Evolutionary conservation across 1,139 yeast species (phyloP).

Genomic region (Tardiomyces depauwii): DNA sequence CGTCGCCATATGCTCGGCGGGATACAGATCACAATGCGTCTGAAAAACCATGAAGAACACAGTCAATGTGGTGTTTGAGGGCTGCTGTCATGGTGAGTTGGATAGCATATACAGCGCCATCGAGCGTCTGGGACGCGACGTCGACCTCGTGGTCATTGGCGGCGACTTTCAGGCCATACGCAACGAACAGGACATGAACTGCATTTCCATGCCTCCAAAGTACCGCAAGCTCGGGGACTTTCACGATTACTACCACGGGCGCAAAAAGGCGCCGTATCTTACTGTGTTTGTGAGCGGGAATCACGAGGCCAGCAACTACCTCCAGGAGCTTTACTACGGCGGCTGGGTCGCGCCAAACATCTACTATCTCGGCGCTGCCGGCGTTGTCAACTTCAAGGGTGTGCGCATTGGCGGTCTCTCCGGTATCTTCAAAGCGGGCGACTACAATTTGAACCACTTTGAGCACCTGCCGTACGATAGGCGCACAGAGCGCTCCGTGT

Average conservation of each 20-base stretch:
- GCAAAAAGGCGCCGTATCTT: constrained; percentile 52
- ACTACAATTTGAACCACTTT: constrained; percentile 29
- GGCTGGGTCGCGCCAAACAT: constrained; percentile 94
- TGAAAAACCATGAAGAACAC: background rate
- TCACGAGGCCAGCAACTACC: constrained; percentile 78
- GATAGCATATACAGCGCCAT: constrained; percentile 42
- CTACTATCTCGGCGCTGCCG: constrained; percentile 76
- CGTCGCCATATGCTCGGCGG: too few species aligned
- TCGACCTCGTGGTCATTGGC: constrained; percentile 65
- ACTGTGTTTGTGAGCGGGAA: constrained; percentile 92
- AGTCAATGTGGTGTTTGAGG: constrained; percentile 59
- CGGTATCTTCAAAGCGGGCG: constrained; percentile 59
- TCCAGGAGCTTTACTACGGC: constrained; percentile 67
- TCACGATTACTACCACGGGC: constrained; percentile 55
- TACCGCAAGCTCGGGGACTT: constrained; percentile 62
- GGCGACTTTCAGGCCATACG: constrained; percentile 83
- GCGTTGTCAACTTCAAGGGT: constrained; percentile 65
- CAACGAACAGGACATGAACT: constrained; percentile 46
- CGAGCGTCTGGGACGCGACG: constrained; percentile 17
- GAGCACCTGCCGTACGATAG: constrained; percentile 42
- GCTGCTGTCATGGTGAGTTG: constrained; percentile 89
- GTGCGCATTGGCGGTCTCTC: constrained; percentile 70
- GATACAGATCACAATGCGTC: too few species aligned
- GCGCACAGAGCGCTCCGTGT: constrained; percentile 42
- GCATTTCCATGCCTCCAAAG: constrained; percentile 50